Conservation (phyloP, 768 basidiomycete species). For the Cubamyces lactineus region DNA sequence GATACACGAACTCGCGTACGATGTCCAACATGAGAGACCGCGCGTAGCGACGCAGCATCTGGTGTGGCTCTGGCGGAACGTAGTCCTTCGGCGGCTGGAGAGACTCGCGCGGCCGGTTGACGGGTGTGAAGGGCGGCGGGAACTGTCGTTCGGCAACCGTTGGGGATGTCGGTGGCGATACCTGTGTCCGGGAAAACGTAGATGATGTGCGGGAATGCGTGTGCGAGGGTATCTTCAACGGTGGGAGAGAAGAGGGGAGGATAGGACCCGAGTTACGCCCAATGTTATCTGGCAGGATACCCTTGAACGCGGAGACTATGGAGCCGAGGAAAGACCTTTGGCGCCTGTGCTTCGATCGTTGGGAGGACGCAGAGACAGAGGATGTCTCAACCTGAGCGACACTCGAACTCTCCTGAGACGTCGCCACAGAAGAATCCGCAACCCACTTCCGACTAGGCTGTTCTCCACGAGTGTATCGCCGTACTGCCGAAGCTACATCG, state of each 20-base stretch:
- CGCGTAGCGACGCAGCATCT: conserved; percentile 56
- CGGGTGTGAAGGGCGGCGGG: conserved; percentile 26
- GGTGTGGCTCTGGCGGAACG: conserved; percentile 24
- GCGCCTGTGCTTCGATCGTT: conserved; percentile 59
- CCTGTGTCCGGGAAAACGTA: conserved; percentile 22
- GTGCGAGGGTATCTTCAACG: conserved; percentile 20
- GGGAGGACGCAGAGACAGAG: conserved; percentile 10
- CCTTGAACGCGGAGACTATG: conserved; percentile 54
- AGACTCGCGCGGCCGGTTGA: conserved; percentile 26
- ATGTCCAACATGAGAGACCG: conserved; percentile 70
- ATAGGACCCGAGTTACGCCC: conserved; percentile 16
- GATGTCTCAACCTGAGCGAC: conserved; percentile 11
- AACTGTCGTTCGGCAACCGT: conserved; percentile 36
- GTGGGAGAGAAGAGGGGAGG: conserved; percentile 18
- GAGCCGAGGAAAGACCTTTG: conserved; percentile 73
- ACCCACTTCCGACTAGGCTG: background rate
- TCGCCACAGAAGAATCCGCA: background rate
- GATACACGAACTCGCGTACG: conserved; percentile 58
- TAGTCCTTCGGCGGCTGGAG: conserved; percentile 22
- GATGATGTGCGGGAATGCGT: conserved; percentile 28
- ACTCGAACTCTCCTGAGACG: background rate
- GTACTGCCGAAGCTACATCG: conserved; percentile 55
- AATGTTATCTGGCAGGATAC: conserved; percentile 21
- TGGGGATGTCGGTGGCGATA: conserved; percentile 34
- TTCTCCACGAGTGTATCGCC: background rate